Conservation (phyloP, 208 protist genomes). For the Wallacemonas collosoma region DNA sequence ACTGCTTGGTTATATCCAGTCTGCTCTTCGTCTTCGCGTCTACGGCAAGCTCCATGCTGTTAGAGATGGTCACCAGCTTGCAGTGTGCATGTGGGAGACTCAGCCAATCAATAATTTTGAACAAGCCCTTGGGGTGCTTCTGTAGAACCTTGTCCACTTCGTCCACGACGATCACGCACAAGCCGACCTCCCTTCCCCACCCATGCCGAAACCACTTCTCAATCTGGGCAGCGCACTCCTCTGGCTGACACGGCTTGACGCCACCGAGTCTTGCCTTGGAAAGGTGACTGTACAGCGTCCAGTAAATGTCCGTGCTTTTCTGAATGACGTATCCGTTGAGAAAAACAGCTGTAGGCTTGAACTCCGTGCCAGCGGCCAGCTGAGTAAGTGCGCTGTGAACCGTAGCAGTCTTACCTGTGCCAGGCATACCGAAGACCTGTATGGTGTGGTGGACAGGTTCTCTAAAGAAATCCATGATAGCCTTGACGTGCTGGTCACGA, state of each 20-base stretch:
- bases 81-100: conserved; percentile 76
- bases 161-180: conserved; percentile 91
- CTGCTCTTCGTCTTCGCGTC: conserved; percentile 87
- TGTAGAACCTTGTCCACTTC: conserved; percentile 88
- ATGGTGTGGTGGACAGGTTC: conserved; percentile 75
- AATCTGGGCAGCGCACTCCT: conserved; percentile 72
- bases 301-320: conserved; percentile 88
- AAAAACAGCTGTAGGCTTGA: conserved; percentile 79
- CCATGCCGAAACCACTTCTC: conserved; percentile 81
- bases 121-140: conserved; percentile 79
- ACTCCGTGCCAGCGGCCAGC: conserved; percentile 29
- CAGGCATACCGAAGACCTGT: conserved; percentile 92
- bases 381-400: conserved; percentile 73
- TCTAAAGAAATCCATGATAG: conserved; percentile 69
- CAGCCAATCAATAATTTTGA: conserved; percentile 88
- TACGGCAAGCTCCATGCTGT: conserved; percentile 84
- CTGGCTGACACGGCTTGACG: conserved; percentile 48
- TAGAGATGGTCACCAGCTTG: conserved; percentile 89
- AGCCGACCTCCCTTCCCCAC: conserved; percentile 38
- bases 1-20: conserved; percentile 76
- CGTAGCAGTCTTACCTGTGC: conserved; percentile 88
- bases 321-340: conserved; percentile 91
- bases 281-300: conserved; percentile 80
- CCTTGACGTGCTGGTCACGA: conserved; percentile 61
- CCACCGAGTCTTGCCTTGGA: conserved; percentile 55